Evolutionary conservation across 495 filamentous ascomycete species (phyloP).

Genomic region (Hyaloscypha bicolor): DNA sequence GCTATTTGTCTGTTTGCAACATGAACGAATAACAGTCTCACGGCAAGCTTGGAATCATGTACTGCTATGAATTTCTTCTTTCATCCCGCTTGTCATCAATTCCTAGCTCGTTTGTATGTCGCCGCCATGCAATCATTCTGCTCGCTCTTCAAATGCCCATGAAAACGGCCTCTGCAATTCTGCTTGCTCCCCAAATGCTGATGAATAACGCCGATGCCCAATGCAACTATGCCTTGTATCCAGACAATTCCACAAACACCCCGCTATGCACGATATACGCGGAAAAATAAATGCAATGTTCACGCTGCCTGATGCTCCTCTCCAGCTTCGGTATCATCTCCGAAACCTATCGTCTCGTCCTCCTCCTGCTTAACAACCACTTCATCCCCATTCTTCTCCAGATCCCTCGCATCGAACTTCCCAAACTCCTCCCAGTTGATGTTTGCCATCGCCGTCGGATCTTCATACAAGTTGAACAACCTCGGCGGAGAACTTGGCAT

Average conservation of each 20-base stretch:
- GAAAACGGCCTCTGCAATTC: not conserved
- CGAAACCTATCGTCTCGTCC: slow-evolving; percentile 3
- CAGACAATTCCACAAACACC: slow-evolving; percentile 19
- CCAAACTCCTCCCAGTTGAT: slow-evolving; percentile 32
- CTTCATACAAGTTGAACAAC: slow-evolving; percentile 39
- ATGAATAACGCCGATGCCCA: slow-evolving; percentile 14
- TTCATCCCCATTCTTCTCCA: slow-evolving; percentile 4
- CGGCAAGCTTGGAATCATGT: too few relatives aligned
- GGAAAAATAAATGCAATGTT: slow-evolving; percentile 9
- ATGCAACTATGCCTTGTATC: slow-evolving; percentile 16
- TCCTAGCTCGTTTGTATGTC: not conserved
- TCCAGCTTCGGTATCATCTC: slow-evolving; percentile 4
- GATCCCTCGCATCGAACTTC: slow-evolving; percentile 7
- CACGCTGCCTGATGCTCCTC: not conserved
- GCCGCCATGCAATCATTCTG: not conserved
- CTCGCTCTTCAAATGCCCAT: not conserved
- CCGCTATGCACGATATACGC: slow-evolving; percentile 29
- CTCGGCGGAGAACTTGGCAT: slow-evolving; percentile 50
- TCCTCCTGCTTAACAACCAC: slow-evolving; percentile 22
- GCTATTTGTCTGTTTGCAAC: too few relatives aligned
- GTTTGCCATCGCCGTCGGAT: slow-evolving; percentile 27
- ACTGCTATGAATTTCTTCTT: not conserved
- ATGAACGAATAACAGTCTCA: too few relatives aligned
- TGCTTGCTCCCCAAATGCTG: slow-evolving; percentile 18
- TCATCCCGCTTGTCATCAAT: not conserved